Conservation (phyloP, 495 filamentous ascomycete species). For the Neurospora sublineolata region DNA sequence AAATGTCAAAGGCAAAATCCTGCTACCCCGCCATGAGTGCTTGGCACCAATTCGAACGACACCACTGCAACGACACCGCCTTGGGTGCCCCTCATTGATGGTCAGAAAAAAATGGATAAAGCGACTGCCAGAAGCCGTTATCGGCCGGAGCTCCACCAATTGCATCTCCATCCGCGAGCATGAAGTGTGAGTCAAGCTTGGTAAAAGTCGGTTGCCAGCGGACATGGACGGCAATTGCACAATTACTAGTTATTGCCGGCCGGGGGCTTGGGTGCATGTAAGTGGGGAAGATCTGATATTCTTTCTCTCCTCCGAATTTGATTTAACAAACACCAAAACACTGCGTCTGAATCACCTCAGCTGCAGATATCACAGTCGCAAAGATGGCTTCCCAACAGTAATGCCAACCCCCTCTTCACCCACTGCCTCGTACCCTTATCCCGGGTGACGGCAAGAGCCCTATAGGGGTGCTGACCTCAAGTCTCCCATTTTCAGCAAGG, state of each 20-base stretch:
- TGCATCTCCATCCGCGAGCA: not conserved
- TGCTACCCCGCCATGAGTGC: not conserved
- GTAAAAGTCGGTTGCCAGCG: not conserved
- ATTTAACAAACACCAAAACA: constrained; percentile 1
- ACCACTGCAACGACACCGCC: not conserved
- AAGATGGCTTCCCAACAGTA: constrained; percentile 27
- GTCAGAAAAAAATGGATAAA: not conserved
- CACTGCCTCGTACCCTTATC: no score
- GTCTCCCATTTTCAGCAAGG: constrained; percentile 22
- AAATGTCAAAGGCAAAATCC: not conserved
- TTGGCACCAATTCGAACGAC: not conserved
- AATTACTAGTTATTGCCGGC: not conserved
- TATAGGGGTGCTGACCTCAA: not conserved
- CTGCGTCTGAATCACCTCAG: constrained; percentile 5
- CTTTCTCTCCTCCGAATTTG: not conserved
- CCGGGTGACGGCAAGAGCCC: not conserved
- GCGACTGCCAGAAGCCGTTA: not conserved
- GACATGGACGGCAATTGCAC: not conserved
- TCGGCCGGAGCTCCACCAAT: not conserved
- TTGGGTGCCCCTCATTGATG: not conserved
- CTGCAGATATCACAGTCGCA: not conserved
- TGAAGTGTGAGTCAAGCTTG: not conserved
- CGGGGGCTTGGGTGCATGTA: not conserved
- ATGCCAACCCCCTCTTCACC: not conserved
- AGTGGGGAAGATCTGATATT: not conserved